Evolutionary conservation across 352 stramenopile genomes (phyloP), one percentile per base, ranked within the genome.

Genomic region (Phytophthora pini): DNA sequence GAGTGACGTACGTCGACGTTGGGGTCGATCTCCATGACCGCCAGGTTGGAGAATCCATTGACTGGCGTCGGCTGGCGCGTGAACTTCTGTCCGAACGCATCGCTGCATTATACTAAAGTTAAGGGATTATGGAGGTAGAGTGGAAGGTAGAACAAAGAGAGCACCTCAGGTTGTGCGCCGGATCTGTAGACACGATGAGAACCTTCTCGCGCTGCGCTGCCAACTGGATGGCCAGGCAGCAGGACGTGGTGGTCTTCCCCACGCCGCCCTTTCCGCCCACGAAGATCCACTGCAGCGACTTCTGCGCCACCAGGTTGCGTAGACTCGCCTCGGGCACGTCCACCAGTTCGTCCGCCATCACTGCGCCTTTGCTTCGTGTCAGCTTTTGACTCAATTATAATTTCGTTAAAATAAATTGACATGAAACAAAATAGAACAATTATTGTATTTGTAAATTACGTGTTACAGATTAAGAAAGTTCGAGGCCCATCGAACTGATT

Each of bases 31-130:
- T 99, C 97, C 97, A 99, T 99, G 62, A 98, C 98, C 34, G 88
- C 98, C 8, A 99, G 86, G 70, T 99, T 99, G 34, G 91, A 88
- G 70, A 99, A 99, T 13, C 97, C 97, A 58, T 99, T 92, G 55
- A 99, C 98, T 9, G 95, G 87, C 31, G 94, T 99, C 15, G 98
- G 98, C 72, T 99, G 95, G 32, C 96, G 90, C 45, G 94, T 98
- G 76, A 99, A 99, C 78, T 99, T 99, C 75, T 99, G 97, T 5
- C 95, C 97, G 81, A 99, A 99, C 15, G 98, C 98, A 77, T 99
- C 98, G 70, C 92, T 97, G 68, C 12, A 55, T 15, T 6, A n/a
- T 51, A 53, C 1, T 46, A 29, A 1, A 44, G 9, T 49, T 9
- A 57, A 26, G 29, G 50, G 22, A 65, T 12, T 17, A 5, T 26